phyloP scores from a whole-genome alignment of 1,139 yeast species.

The Saccharomyces pastorianus region DNA sequence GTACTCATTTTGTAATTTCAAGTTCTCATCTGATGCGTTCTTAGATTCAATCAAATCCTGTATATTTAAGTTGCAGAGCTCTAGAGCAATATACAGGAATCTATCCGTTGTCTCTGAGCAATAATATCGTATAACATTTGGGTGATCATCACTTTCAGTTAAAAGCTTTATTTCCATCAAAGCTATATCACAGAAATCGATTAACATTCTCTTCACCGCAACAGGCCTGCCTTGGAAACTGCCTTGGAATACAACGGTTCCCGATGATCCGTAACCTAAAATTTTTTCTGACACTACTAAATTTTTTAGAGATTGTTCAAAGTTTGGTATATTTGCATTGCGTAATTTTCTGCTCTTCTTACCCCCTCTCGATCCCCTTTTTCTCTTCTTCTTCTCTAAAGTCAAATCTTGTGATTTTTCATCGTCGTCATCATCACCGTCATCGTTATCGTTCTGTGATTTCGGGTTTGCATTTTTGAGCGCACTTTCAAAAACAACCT shows the following conservation, averaged over 20 bases:
- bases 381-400: constrained; percentile 44
- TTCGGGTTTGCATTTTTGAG: not conserved
- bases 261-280: constrained; percentile 93
- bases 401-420: not conserved
- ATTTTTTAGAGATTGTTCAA: constrained; percentile 36
- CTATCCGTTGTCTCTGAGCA: constrained; percentile 85
- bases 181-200: constrained; percentile 90
- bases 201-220: constrained; percentile 88
- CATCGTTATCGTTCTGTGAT: constrained; percentile 1
- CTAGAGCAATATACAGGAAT: constrained; percentile 87
- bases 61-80: constrained; percentile 78
- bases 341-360: constrained; percentile 34
- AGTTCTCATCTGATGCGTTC: constrained; percentile 31
- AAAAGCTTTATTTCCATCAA: constrained; percentile 83
- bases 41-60: constrained; percentile 70
- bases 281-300: constrained; percentile 62
- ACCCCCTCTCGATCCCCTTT: constrained; percentile 85
- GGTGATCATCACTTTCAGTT: constrained; percentile 94
- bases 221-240: constrained; percentile 87
- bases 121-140: constrained; percentile 85
- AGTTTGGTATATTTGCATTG: constrained; percentile 13
- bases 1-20: constrained; percentile 33
- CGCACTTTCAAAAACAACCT: not conserved
- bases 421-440: not conserved
- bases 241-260: constrained; percentile 89